Evolutionary conservation across 768 basidiomycete genomes (phyloP), one percentile per base, ranked within the genome.

Genomic region (Leccinum obscurum): DNA sequence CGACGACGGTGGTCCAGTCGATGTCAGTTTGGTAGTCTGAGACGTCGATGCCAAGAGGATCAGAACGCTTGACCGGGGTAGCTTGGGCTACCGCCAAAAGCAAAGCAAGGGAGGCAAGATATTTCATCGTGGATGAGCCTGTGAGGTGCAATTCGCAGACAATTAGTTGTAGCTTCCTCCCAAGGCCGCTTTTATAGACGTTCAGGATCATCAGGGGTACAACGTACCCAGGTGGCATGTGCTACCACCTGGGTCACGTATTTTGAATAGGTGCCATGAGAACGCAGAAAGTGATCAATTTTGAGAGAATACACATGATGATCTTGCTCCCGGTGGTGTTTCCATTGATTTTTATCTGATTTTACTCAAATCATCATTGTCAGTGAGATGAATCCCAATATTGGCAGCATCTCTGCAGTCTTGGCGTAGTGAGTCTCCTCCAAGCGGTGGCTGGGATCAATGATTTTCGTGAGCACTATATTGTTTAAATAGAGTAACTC

Each of bases 31-130:
- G 85, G 52, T 74, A 80, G 66, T 66, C 54, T 11, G 85, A 85
- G 58, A 87, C 81, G 61, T 87, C 85, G 52, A 85, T 82, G 17
- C 85, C 85, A 56, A 75, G 66, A 41, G 80, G 82, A 9, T 69
- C 49, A 6, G 80, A 76, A 13, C 78, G 79, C 58, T 69, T 66
- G 50, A 59, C 44, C 7, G 63, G 63, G 13, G 54, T 62, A 13
- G 67, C 70, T 10, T 26, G 55, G 22, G 50, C 64, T 7, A 57
- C 57, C 14, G 71, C 55, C 1, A 65, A 35, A 59, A 60, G 56
- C 15, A 71, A 49, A 28, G 59, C 57, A 22, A 72, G 61, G 30
- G 55, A 41, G 26, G 59, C 44, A 26, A 70, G 52, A 51, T 24
- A 62, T 34, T 68, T 73, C 72, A 72, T 73, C 6, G 1, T 32